Evolutionary conservation across 352 stramenopile genomes (phyloP).

Genomic region (Phytophthora megakarya): DNA sequence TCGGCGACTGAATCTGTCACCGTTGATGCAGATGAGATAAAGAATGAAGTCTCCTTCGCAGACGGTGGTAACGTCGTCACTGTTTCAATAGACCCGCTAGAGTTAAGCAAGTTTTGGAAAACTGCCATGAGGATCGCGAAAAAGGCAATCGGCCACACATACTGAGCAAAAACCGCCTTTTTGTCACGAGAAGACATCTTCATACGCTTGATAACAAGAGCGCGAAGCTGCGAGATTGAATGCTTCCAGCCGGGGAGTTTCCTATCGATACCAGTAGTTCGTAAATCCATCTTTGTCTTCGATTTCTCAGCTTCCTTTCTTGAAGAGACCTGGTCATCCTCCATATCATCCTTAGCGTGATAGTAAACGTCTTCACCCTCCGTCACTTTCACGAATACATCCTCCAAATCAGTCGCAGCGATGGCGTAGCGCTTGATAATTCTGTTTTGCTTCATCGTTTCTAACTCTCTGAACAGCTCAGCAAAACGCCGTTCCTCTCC

Average conservation of each 20-base stretch:
- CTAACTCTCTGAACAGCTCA: slow-evolving; percentile 92
- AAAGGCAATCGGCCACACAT: slow-evolving; percentile 68
- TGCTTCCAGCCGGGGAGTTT: slow-evolving; percentile 32
- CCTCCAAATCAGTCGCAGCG: slow-evolving; percentile 98
- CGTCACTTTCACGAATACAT: slow-evolving; percentile 97
- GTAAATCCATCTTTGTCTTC: slow-evolving; percentile 19
- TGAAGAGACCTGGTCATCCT: slow-evolving; percentile 8
- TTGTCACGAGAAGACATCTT: slow-evolving; percentile 65
- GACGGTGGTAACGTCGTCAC: slow-evolving; percentile 52
- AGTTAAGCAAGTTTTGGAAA: slow-evolving; percentile 41
- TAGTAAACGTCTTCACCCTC: slow-evolving; percentile 79
- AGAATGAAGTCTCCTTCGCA: slow-evolving; percentile 47
- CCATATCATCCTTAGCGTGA: slow-evolving; percentile 59
- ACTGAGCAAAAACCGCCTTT: slow-evolving; percentile 66
- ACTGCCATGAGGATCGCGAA: slow-evolving; percentile 63
- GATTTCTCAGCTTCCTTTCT: slow-evolving; percentile 13
- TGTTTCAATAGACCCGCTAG: slow-evolving; percentile 44
- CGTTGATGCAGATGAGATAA: slow-evolving; percentile 40
- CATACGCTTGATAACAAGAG: slow-evolving; percentile 60
- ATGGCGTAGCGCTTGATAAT: slow-evolving; percentile 95
- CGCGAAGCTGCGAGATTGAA: slow-evolving; percentile 49
- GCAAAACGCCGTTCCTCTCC: slow-evolving; percentile 87
- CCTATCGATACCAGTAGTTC: slow-evolving; percentile 14
- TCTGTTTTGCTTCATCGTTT: slow-evolving; percentile 55
- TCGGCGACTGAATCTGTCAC: slow-evolving; percentile 31